Percentiles rank a stretch among this genome's conserved stretches.
Evolutionary conservation across 2,329 filamentous ascomycete genomes (phyloP).

Genomic region (Phaeophleospora eucalypticola): DNA sequence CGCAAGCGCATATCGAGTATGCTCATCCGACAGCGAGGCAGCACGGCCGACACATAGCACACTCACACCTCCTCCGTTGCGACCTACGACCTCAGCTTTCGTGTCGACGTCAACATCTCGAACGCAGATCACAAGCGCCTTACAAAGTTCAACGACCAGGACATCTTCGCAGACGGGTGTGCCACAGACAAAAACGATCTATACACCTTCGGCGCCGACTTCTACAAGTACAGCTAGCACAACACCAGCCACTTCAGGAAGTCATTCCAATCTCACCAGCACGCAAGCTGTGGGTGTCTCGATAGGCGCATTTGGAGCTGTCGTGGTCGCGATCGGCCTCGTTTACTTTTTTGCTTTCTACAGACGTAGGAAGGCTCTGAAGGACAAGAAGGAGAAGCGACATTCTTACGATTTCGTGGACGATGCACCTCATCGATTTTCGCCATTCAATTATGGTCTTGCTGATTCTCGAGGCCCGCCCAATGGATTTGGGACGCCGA

Average conservation of each 20-base stretch:
- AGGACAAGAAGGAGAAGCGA: constrained; percentile 9
- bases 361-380: constrained; percentile 17
- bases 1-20: constrained; percentile 27
- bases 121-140: not conserved
- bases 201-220: not conserved
- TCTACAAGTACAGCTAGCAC: not conserved
- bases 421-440: constrained; percentile 26
- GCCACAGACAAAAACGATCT: not conserved
- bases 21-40: constrained; percentile 21
- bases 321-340: constrained; percentile 22
- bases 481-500: constrained; percentile 7
- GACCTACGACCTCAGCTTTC: constrained; percentile 1
- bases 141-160: not conserved
- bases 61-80: constrained; percentile 7
- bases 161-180: not conserved
- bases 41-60: constrained; percentile 26
- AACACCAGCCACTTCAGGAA: not conserved
- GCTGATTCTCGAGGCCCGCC: constrained; percentile 14
- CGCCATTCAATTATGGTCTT: constrained; percentile 19
- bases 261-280: constrained; percentile 20
- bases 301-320: constrained; percentile 28
- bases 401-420: constrained; percentile 35
- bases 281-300: constrained; percentile 33
- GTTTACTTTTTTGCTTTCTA: constrained; percentile 22
- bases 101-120: not conserved